Conservation (phyloP, 805 yeast species). For the Saturnispora serradocipensis region DNA sequence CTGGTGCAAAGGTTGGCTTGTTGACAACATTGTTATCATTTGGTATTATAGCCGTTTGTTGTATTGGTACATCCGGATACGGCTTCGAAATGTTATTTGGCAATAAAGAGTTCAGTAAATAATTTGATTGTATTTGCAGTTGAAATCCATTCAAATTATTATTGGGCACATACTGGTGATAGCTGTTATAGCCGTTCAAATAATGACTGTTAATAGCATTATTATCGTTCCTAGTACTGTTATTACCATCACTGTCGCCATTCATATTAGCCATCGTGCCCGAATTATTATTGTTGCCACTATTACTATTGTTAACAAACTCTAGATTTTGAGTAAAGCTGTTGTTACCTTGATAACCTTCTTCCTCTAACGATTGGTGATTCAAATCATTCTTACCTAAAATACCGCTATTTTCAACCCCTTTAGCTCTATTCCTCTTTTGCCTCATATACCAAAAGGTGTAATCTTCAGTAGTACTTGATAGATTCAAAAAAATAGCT, state of each 20-base stretch:
- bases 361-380: background rate
- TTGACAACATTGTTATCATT: background rate
- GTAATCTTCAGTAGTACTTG: background rate
- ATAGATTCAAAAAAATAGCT: background rate
- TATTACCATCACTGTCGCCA: background rate
- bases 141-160: background rate
- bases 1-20: background rate
- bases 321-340: background rate
- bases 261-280: background rate
- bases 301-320: background rate
- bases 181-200: background rate
- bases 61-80: background rate
- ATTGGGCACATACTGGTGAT: background rate
- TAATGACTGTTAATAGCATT: background rate
- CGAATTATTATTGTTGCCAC: background rate
- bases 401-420: background rate
- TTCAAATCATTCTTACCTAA: background rate
- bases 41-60: background rate
- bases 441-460: background rate
- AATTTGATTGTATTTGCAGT: conserved; percentile 1
- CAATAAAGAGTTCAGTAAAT: background rate
- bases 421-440: background rate
- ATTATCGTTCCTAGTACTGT: background rate
- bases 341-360: background rate
- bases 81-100: background rate